Percentiles rank a stretch among this genome's conserved stretches.
Conservation (phyloP, 805 yeast species). For the Kodamaea kaohsiungensis region DNA sequence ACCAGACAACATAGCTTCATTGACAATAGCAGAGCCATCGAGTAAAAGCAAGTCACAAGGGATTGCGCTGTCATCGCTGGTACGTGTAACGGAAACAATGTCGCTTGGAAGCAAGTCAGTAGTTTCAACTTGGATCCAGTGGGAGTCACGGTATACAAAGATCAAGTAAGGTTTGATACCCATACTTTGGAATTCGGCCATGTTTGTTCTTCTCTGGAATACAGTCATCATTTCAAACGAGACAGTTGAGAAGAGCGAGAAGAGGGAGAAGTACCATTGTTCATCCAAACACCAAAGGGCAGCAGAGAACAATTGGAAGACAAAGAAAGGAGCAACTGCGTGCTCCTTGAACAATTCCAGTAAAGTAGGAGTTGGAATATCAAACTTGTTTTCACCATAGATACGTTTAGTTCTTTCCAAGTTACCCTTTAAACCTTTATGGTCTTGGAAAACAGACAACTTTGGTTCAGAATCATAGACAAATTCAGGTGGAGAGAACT, state of each 20-base stretch:
- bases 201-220: conserved; percentile 90
- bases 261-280: conserved; percentile 92
- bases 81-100: conserved; percentile 81
- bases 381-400: conserved; percentile 86
- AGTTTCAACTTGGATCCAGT: conserved; percentile 72
- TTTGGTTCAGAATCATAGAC: conserved; percentile 61
- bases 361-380: conserved; percentile 93
- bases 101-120: conserved; percentile 89
- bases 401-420: conserved; percentile 49
- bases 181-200: conserved; percentile 96
- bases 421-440: conserved; percentile 58
- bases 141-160: conserved; percentile 64
- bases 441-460: conserved; percentile 55
- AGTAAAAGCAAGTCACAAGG: conserved; percentile 90
- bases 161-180: conserved; percentile 89
- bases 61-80: conserved; percentile 86
- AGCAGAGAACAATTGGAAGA: conserved; percentile 93
- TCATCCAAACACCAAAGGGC: conserved; percentile 96
- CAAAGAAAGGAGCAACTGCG: conserved; percentile 97
- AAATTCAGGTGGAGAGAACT: conserved; percentile 82
- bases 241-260: conserved; percentile 88
- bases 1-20: conserved; percentile 98
- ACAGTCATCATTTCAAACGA: conserved; percentile 94
- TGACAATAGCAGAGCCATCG: conserved; percentile 92
- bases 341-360: conserved; percentile 91